Percentiles rank a stretch among this genome's conserved stretches.
Evolutionary conservation across 345 rosid species (phyloP).

Genomic region (Carallia pectinifolia): DNA sequence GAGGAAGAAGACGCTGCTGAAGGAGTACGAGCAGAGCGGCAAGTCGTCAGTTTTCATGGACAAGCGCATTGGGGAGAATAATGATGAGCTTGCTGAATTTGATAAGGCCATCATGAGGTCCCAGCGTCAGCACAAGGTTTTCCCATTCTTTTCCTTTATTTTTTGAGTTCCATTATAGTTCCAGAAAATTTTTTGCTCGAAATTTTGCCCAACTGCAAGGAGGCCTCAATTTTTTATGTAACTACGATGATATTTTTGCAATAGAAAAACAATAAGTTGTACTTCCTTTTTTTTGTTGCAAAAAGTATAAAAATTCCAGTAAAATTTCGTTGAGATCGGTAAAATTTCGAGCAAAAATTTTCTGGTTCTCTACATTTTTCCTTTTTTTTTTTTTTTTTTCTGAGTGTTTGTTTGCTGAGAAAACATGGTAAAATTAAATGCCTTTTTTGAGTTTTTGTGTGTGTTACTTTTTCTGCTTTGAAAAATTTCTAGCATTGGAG

Average conservation of each 20-base stretch:
- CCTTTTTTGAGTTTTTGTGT: background rate
- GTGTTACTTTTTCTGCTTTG: background rate
- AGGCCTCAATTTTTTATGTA: too few species aligned
- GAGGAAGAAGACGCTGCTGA: conserved; percentile 77
- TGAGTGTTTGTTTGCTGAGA: background rate
- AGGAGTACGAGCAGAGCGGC: conserved; percentile 75
- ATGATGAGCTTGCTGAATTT: conserved; percentile 68
- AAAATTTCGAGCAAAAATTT: too few species aligned
- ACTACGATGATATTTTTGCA: too few species aligned
- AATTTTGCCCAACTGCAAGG: too few species aligned
- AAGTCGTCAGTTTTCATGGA: conserved; percentile 73
- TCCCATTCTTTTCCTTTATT: background rate
- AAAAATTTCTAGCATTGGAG: background rate
- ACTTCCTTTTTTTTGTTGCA: too few species aligned
- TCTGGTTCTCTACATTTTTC: too few species aligned
- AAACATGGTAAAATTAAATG: background rate
- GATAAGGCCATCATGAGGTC: conserved; percentile 80
- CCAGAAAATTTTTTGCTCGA: too few species aligned
- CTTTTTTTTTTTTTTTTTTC: background rate
- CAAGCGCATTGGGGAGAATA: conserved; percentile 79
- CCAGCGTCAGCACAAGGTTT: conserved; percentile 83
- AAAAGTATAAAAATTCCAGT: too few species aligned
- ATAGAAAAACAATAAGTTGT: too few species aligned
- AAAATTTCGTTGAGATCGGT: too few species aligned
- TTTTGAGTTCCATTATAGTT: too few species aligned